Evolutionary conservation across 2,329 filamentous ascomycete genomes (phyloP).

Genomic region (Ophiosphaerella narmari): DNA sequence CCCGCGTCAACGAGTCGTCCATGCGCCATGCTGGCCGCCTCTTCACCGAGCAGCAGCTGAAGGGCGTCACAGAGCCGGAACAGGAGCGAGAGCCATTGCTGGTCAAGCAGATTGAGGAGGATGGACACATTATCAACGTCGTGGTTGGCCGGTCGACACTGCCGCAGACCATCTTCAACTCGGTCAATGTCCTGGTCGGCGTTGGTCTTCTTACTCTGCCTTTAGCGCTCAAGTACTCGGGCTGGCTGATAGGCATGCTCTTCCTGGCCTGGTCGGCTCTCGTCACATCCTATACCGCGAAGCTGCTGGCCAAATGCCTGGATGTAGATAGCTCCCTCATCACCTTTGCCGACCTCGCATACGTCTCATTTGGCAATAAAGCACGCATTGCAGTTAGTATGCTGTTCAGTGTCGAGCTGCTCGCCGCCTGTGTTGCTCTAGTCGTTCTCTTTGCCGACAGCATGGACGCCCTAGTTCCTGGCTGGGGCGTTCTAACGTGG

Average conservation of each 20-base stretch:
- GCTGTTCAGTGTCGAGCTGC: conserved; percentile 83
- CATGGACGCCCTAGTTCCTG: conserved; percentile 76
- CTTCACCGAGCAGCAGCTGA: conserved; percentile 54
- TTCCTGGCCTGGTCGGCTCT: conserved; percentile 75
- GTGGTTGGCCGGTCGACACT: conserved; percentile 94
- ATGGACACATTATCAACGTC: conserved; percentile 80
- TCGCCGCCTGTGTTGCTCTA: conserved; percentile 86
- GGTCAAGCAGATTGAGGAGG: conserved; percentile 85
- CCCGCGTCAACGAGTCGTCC: conserved; percentile 61
- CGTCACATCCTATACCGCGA: conserved; percentile 84
- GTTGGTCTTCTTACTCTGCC: conserved; percentile 88
- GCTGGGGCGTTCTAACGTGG: conserved; percentile 72
- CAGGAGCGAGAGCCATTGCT: conserved; percentile 70
- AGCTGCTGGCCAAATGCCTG: conserved; percentile 83
- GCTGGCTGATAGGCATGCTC: conserved; percentile 81
- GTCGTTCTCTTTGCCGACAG: conserved; percentile 96
- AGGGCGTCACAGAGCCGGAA: conserved; percentile 49
- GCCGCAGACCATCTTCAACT: conserved; percentile 95
- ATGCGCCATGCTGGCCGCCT: conserved; percentile 60
- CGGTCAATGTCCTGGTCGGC: conserved; percentile 89
- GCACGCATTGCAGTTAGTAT: conserved; percentile 82
- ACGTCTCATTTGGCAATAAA: conserved; percentile 81
- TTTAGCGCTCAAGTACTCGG: conserved; percentile 82
- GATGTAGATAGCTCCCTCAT: conserved; percentile 83
- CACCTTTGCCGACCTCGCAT: conserved; percentile 93